Evolutionary conservation across 2,329 filamentous ascomycete genomes (phyloP).

Genomic region (Monosporascus cannonballus): DNA sequence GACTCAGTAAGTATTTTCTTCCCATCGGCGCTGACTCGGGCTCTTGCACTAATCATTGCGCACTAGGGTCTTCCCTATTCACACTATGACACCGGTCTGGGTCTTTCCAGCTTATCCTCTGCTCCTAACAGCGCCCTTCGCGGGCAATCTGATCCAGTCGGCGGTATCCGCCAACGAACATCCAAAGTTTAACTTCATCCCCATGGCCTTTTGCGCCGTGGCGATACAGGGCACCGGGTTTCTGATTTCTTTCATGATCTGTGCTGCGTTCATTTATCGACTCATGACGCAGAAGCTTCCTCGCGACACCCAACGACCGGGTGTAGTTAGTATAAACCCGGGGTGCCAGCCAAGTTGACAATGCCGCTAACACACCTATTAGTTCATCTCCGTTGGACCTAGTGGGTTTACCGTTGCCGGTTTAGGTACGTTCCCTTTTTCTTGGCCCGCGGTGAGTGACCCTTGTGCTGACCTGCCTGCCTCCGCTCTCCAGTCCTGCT

Average conservation of each 20-base stretch:
- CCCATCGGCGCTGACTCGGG: background rate
- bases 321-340: slow-evolving; percentile 45
- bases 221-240: slow-evolving; percentile 50
- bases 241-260: slow-evolving; percentile 67
- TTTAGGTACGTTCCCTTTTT: slow-evolving; percentile 25
- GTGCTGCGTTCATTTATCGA: slow-evolving; percentile 76
- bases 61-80: slow-evolving; percentile 54
- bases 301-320: slow-evolving; percentile 66
- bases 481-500: slow-evolving; percentile 30
- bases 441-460: background rate
- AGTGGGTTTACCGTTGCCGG: slow-evolving; percentile 52
- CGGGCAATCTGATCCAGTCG: slow-evolving; percentile 47
- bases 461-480: background rate
- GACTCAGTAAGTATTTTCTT: slow-evolving; percentile 38
- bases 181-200: slow-evolving; percentile 32
- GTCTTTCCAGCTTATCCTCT: slow-evolving; percentile 82
- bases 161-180: slow-evolving; percentile 22
- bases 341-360: background rate
- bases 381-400: slow-evolving; percentile 78
- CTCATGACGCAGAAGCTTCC: slow-evolving; percentile 86
- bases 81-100: slow-evolving; percentile 83
- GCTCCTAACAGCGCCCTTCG: slow-evolving; percentile 69
- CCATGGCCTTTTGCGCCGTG: slow-evolving; percentile 43
- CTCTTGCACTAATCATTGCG: background rate
- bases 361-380: slow-evolving; percentile 1